Evolutionary conservation across 495 filamentous ascomycete species (phyloP).

Genomic region (Podospora australis): DNA sequence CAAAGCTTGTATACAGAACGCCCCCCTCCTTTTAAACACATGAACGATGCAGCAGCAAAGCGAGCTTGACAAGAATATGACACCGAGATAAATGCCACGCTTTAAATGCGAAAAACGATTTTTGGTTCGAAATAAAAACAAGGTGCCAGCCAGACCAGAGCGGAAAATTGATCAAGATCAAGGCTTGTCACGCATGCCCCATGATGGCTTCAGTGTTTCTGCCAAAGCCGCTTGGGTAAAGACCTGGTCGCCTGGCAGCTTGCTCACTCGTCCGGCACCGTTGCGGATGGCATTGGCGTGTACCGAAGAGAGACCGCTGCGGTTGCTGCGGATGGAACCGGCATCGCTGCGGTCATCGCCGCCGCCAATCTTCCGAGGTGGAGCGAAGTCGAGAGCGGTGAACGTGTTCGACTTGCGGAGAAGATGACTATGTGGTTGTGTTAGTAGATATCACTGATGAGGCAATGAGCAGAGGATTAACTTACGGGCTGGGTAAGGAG

Average conservation of each 20-base stretch:
- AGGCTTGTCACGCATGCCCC: conserved; percentile 53
- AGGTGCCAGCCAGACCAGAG: background rate
- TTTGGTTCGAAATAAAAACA: background rate
- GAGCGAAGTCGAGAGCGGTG: conserved; percentile 91
- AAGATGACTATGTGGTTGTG: conserved; percentile 52
- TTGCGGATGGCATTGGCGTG: conserved; percentile 73
- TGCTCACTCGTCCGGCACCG: conserved; percentile 86
- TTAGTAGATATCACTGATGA: background rate
- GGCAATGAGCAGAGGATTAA: conserved; percentile 21
- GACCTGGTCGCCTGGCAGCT: conserved; percentile 74
- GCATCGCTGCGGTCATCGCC: conserved; percentile 68
- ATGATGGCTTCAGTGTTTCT: conserved; percentile 65
- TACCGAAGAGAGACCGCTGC: conserved; percentile 65
- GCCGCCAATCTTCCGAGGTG: conserved; percentile 77
- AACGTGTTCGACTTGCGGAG: conserved; percentile 87
- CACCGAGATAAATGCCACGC: too few relatives aligned
- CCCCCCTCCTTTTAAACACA: too few relatives aligned
- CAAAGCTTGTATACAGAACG: too few relatives aligned
- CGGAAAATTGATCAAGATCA: background rate
- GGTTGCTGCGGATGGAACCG: conserved; percentile 83
- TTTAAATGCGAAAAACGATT: too few relatives aligned
- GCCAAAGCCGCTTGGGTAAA: conserved; percentile 70
- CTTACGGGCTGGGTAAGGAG: conserved; percentile 85
- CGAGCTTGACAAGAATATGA: too few relatives aligned
- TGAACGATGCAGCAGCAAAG: too few relatives aligned